Evolutionary conservation across 2,329 filamentous ascomycete species (phyloP), one percentile per base, ranked within the genome.

Genomic region (Pestalotiopsis sp.): DNA sequence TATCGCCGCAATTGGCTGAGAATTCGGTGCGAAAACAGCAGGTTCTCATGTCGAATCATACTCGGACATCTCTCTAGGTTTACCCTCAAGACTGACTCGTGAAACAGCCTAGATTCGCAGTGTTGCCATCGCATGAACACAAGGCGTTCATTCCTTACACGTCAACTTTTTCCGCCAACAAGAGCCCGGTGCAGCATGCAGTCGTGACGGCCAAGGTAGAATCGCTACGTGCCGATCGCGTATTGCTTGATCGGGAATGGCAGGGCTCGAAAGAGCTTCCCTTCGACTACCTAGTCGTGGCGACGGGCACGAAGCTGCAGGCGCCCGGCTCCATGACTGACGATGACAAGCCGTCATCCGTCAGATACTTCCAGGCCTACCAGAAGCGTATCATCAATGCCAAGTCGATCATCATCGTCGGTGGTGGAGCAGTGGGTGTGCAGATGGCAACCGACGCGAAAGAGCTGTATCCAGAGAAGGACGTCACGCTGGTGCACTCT

Each of bases 401-500:
- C 4, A 69, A 68, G 5, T 74, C 77, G 4, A 68, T 82, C 20
- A 72, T 77, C 27, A 72, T 82, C 4, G 67, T 82, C 3, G 85
- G 85, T 3, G 84, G 83, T 14, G 85, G 85, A 3, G 82, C 85
- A 4, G 85, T 86, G 0, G 85, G 85, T 1, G 82, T 86, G 14
- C 82, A 87, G 72, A 79, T 86, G 73, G 84, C 84, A 1, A 80
- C 82, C 9, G 85, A 87, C 72, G 79, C 84, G 41, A 86, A 85
- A 71, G 79, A 81, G 45, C 71, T 81, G 1, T 85, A 82, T 71
- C 83, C 83, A 0, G 77, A 80, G 2, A 87, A 87, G 67, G 74
- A 78, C 6, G 79, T 87, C 17, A 82, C 80, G 0, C 74, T 87
- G 1, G 74, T 87, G 1, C 84, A 86, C 74, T 87, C 85, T 2